These are phyloP conservation scores for Stemphylium lycopersici DNA, from an alignment of 2,329 filamentous ascomycete species.

Conservation along the genomic window DNA sequence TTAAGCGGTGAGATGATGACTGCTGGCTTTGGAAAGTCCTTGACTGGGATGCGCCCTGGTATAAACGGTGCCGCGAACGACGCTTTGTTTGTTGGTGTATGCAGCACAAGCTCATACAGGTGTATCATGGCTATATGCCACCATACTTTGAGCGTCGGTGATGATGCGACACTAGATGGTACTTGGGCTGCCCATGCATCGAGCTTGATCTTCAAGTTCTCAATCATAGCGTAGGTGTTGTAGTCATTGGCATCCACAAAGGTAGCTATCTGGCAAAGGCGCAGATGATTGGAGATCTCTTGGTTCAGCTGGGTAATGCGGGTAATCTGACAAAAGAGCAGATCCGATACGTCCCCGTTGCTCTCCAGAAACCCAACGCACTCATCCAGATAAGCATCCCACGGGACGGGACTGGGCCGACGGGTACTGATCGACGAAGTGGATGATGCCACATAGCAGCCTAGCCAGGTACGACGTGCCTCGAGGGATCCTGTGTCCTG, in stretches of 20 bases:
- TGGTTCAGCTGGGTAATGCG: slow-evolving; percentile 28
- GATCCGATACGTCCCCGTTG: slow-evolving; percentile 23
- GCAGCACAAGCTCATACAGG: slow-evolving; percentile 29
- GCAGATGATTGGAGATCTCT: slow-evolving; percentile 27
- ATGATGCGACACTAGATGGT: slow-evolving; percentile 25
- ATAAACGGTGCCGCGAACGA: slow-evolving; percentile 36
- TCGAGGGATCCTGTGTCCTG: slow-evolving; percentile 28
- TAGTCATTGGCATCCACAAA: slow-evolving; percentile 32
- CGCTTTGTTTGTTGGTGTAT: slow-evolving; percentile 36
- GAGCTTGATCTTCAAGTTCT: slow-evolving; percentile 24
- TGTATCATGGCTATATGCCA: slow-evolving; percentile 33
- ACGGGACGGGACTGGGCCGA: slow-evolving; percentile 28
- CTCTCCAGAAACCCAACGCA: slow-evolving; percentile 27
- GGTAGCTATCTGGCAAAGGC: slow-evolving; percentile 24
- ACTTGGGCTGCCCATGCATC: slow-evolving; percentile 33
- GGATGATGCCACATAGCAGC: slow-evolving; percentile 32
- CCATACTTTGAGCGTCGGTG: slow-evolving; percentile 32
- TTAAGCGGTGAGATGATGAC: slow-evolving; percentile 24
- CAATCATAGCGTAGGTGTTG: slow-evolving; percentile 23
- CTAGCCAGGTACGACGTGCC: slow-evolving; percentile 40
- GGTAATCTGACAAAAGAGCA: slow-evolving; percentile 35
- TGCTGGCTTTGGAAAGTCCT: slow-evolving; percentile 32
- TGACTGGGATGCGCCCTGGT: slow-evolving; percentile 31
- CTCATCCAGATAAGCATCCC: slow-evolving; percentile 31
- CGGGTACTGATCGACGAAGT: slow-evolving; percentile 28